Percentiles rank a stretch among this genome's conserved stretches.
phyloP scores from a whole-genome alignment of 2,329 filamentous ascomycete species.

The Trichophyton simii region DNA sequence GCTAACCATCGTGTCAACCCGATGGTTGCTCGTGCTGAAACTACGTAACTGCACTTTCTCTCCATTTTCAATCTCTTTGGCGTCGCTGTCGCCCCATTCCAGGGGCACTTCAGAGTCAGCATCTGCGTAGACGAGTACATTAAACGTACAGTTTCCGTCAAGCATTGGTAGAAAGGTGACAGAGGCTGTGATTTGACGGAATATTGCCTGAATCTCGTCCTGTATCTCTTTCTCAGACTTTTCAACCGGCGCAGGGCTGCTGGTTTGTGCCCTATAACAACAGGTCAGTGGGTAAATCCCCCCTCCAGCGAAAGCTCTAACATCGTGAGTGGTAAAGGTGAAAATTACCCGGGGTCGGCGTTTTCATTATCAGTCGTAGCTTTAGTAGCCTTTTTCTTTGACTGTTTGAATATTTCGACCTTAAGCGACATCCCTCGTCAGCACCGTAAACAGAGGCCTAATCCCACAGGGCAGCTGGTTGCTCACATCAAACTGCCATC shows the following conservation, averaged over 20 bases:
- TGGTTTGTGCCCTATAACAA: conserved; percentile 3
- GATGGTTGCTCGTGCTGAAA: conserved; percentile 89
- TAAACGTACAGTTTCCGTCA: conserved; percentile 92
- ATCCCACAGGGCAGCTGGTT: conserved; percentile 9
- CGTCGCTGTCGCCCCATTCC: conserved; percentile 97
- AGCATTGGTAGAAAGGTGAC: conserved; percentile 95
- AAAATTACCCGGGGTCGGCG: conserved; percentile 39
- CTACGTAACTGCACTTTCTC: conserved; percentile 92
- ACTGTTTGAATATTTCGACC: conserved; percentile 12
- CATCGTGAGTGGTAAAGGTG: neutral
- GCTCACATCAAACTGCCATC: conserved; percentile 90
- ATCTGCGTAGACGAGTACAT: conserved; percentile 94
- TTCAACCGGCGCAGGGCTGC: conserved; percentile 33
- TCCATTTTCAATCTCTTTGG: conserved; percentile 87
- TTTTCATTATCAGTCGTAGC: conserved; percentile 42
- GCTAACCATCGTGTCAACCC: conserved; percentile 89
- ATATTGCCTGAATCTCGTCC: conserved; percentile 87
- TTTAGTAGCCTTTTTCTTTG: conserved; percentile 39
- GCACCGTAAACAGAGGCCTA: neutral
- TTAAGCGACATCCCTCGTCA: neutral
- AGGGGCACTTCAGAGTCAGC: conserved; percentile 92
- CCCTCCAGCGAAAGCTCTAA: neutral
- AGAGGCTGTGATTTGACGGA: conserved; percentile 93
- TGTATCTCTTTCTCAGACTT: conserved; percentile 94
- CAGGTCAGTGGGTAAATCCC: neutral